Conservation (phyloP, 495 filamentous ascomycete species). For the Xylaria nigripes region DNA sequence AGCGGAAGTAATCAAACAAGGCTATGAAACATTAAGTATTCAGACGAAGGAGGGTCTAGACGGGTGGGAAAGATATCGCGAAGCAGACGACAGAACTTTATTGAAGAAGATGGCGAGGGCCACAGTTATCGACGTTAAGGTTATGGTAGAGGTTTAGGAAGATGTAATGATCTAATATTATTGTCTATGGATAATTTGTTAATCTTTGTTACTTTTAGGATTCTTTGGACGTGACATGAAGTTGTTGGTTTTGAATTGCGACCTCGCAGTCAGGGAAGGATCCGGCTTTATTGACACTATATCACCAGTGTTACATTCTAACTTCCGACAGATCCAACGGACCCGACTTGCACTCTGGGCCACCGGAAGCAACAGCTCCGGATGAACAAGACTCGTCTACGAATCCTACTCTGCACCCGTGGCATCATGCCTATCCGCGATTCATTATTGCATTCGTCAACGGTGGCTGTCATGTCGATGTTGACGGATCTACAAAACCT, state of each 20-base stretch:
- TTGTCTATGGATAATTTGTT: neutral
- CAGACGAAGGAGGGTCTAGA: slow-evolving; percentile 76
- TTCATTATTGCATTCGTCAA: neutral
- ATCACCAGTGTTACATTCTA: too few relatives aligned
- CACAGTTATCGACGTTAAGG: slow-evolving; percentile 60
- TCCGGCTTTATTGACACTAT: too few relatives aligned
- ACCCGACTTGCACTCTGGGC: neutral
- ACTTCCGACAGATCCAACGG: neutral
- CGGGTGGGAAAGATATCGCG: slow-evolving; percentile 66
- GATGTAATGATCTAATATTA: slow-evolving; percentile 3
- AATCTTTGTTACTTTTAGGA: neutral
- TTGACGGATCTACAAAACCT: neutral
- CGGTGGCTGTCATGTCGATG: neutral
- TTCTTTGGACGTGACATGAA: neutral
- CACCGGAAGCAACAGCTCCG: slow-evolving; percentile 5
- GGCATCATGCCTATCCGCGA: neutral
- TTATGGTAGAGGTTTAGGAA: slow-evolving; percentile 31
- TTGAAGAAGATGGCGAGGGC: slow-evolving; percentile 79
- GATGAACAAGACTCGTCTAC: slow-evolving; percentile 5
- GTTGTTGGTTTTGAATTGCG: neutral
- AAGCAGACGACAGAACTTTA: slow-evolving; percentile 67
- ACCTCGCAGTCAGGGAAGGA: slow-evolving; percentile 20
- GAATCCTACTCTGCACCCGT: neutral
- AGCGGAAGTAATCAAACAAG: slow-evolving; percentile 84
- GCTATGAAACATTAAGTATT: slow-evolving; percentile 87